A percentile compares a stretch with the other conserved stretches of the same genome.
Conservation (phyloP, 108 stramenopile genomes). For the Cylindrotheca closterium region DNA sequence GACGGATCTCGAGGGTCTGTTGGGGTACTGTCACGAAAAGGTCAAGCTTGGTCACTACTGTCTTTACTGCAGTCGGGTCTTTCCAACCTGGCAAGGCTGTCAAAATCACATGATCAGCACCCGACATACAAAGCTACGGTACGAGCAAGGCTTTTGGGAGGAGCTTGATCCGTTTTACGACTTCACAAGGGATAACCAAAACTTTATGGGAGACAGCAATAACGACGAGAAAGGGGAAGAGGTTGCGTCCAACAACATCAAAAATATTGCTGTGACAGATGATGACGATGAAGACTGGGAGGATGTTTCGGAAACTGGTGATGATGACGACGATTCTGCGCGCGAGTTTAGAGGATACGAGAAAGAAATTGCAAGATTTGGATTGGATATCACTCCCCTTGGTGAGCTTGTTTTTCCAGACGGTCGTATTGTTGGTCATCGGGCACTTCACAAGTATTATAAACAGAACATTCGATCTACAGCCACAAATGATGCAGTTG, state of each 20-base stretch:
- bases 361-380: slow-evolving; percentile 70
- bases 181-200: slow-evolving; percentile 72
- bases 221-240: slow-evolving; percentile 1
- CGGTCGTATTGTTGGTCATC: slow-evolving; percentile 87
- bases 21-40: slow-evolving; percentile 94
- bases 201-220: slow-evolving; percentile 29
- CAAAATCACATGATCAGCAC: slow-evolving; percentile 84
- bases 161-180: slow-evolving; percentile 97
- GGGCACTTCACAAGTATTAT: slow-evolving; percentile 78
- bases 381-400: slow-evolving; percentile 84
- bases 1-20: slow-evolving; percentile 74
- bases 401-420: slow-evolving; percentile 88
- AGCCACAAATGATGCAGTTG: slow-evolving; percentile 45
- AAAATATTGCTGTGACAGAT: slow-evolving; percentile 40
- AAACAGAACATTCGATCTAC: slow-evolving; percentile 65
- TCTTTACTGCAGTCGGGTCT: slow-evolving; percentile 89
- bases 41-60: slow-evolving; percentile 91
- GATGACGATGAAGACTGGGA: slow-evolving; percentile 63
- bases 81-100: slow-evolving; percentile 68
- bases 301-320: slow-evolving; percentile 52
- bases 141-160: slow-evolving; percentile 91
- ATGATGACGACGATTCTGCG: slow-evolving; percentile 61
- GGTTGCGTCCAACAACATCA: slow-evolving; percentile 13
- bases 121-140: slow-evolving; percentile 86
- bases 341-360: slow-evolving; percentile 62